These are phyloP conservation scores for Myriosclerotinia curreyana DNA, from an alignment of 2,329 filamentous ascomycete species.

Conservation along the genomic window DNA sequence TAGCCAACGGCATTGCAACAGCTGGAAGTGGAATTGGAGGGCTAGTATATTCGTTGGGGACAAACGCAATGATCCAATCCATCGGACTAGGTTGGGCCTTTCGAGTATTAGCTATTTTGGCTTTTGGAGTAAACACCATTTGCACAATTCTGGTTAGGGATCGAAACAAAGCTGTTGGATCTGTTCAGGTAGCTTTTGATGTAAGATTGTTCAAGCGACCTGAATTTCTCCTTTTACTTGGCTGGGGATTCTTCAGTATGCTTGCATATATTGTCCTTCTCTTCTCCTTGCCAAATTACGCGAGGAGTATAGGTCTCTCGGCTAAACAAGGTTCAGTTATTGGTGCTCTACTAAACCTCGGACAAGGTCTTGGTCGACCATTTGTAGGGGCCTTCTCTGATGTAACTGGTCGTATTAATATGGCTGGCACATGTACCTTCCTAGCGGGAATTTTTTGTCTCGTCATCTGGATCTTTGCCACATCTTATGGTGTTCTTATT, in stretches of 20 bases:
- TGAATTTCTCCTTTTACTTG: constrained; percentile 63
- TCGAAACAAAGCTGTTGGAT: constrained; percentile 67
- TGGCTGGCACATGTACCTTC: constrained; percentile 64
- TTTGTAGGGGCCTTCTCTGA: constrained; percentile 72
- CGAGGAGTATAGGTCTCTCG: constrained; percentile 62
- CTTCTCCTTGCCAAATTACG: constrained; percentile 73
- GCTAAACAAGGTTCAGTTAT: constrained; percentile 66
- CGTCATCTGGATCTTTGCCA: constrained; percentile 70
- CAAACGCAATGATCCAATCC: constrained; percentile 53
- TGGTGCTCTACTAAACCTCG: constrained; percentile 69
- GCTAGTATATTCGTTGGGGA: constrained; percentile 51
- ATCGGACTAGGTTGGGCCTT: constrained; percentile 56
- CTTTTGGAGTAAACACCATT: constrained; percentile 60
- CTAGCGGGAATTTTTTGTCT: constrained; percentile 62
- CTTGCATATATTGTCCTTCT: constrained; percentile 74
- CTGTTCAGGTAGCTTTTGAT: constrained; percentile 66
- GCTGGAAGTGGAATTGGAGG: constrained; percentile 72
- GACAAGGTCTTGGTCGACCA: constrained; percentile 63
- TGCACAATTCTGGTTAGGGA: constrained; percentile 65
- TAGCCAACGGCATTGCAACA: constrained; percentile 63
- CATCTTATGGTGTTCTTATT: constrained; percentile 61
- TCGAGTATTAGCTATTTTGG: constrained; percentile 52
- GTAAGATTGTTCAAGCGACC: constrained; percentile 55
- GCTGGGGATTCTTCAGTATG: constrained; percentile 69
- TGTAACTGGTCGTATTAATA: constrained; percentile 67